phyloP scores from a whole-genome alignment of 179 eudicot genomes.

The Gypsophila paniculata region DNA sequence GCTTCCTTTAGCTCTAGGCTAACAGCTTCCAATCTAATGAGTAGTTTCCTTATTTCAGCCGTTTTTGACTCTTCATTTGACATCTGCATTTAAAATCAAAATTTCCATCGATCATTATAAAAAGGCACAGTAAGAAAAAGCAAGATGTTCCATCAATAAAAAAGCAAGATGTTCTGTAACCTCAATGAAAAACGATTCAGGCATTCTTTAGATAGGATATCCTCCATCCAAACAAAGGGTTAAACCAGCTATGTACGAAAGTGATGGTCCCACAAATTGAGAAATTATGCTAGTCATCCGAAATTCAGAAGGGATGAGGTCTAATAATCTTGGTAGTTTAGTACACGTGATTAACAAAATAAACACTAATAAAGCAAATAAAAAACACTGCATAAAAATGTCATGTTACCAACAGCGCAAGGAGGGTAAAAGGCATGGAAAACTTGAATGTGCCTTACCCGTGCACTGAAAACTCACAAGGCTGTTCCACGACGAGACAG shows the following conservation, averaged over 20 bases:
- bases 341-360: not conserved
- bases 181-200: not conserved
- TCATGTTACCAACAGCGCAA: not conserved
- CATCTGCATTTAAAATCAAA: conserved; percentile 45
- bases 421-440: not conserved
- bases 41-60: conserved; percentile 67
- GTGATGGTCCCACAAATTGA: not conserved
- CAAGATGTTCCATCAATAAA: not conserved
- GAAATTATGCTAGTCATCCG: not conserved
- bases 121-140: not conserved
- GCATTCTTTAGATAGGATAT: not conserved
- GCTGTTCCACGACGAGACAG: not conserved
- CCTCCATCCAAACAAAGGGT: not conserved
- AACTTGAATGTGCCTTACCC: not conserved
- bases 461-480: not conserved
- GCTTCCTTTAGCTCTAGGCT: conserved; percentile 70
- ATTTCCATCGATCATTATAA: not conserved
- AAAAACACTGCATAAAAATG: not conserved
- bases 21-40: conserved; percentile 52
- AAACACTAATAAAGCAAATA: not conserved
- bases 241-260: not conserved
- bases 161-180: not conserved
- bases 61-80: conserved; percentile 75
- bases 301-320: not conserved
- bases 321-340: not conserved